Percentiles rank a stretch among this genome's conserved stretches.
Conservation (phyloP, 2,329 filamentous ascomycete species). For the Mariannaea sp. region DNA sequence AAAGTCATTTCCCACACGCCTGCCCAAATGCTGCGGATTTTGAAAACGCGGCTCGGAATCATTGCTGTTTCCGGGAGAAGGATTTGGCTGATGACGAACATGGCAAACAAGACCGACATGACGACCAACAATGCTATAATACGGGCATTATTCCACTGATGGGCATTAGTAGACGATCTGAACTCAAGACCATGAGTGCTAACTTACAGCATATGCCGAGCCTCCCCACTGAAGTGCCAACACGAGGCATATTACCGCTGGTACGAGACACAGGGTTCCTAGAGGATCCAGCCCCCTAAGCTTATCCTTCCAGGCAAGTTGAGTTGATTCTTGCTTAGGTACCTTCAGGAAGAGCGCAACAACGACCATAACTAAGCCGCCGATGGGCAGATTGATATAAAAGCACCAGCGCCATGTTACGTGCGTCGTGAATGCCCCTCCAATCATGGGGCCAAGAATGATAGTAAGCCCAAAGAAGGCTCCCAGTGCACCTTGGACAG, state of each 20-base stretch:
- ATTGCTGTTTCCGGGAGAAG: neutral
- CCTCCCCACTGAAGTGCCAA: neutral
- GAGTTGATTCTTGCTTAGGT: neutral
- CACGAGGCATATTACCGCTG: neutral
- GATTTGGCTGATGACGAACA: neutral
- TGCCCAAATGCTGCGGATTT: neutral
- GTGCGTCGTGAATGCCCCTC: neutral
- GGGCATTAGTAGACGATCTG: neutral
- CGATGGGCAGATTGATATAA: neutral
- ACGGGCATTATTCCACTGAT: neutral
- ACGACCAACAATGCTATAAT: neutral
- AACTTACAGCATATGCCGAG: neutral
- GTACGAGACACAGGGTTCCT: neutral
- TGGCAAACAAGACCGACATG: neutral
- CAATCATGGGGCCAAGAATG: neutral
- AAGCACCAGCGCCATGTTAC: neutral
- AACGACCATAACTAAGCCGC: neutral
- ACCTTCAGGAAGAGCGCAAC: neutral
- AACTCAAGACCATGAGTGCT: neutral
- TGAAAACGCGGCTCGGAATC: neutral
- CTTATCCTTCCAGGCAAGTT: neutral
- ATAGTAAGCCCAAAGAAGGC: neutral
- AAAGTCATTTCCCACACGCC: neutral
- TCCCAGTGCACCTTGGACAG: neutral
- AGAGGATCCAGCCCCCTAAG: neutral